Evolutionary conservation across 2,329 filamentous ascomycete genomes (phyloP), one percentile per base, ranked within the genome.

Genomic region (Fusarium liriodendri): DNA sequence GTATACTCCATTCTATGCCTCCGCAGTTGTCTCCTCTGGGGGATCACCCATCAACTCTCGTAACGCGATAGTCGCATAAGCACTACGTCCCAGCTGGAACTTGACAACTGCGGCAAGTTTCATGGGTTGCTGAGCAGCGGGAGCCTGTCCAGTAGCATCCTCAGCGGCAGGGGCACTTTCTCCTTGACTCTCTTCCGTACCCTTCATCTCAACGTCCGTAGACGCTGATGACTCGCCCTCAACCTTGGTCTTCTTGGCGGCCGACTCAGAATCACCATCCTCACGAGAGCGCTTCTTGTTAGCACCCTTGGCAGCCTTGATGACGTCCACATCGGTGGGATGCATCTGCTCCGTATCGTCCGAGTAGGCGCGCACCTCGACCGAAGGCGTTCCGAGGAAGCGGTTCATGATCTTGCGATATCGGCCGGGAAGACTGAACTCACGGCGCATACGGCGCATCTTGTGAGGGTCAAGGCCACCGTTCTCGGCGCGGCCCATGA

Each of bases 401-500:
- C 89, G 88, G 37, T 94, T 91, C 76, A 98, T 89, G 32, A 98
- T 80, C 82, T 96, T 97, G 72, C 97, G 91, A 83, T 99, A 99
- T 29, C 93, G 90, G 3, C 97, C 97, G 58, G 93, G 94, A 2
- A 99, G 87, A 81, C 94, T 97, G 79, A 97, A 93, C 78, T 98
- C 97, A 79, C 93, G 93, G 84, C 95, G 95, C 61, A 89, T 89
- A 20, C 96, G 90, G 14, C 94, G 91, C 97, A 99, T 98, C 72
- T 95, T 88, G 78, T 92, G 89, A 1, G 97, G 96, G 81, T 97
- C 91, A 14, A 99, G 87, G 1, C 86, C 85, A 13, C 96, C 96
- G 70, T 97, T 95, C 71, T 90, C 89, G 57, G 93, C 89, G 61
- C 89, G 93, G 35, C 84, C 89, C 97, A 99, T 99, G 84, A 98